Evolutionary conservation across 805 yeast species (phyloP), one percentile per base, ranked within the genome.

Genomic region (Nakazawaea molendinolei): DNA sequence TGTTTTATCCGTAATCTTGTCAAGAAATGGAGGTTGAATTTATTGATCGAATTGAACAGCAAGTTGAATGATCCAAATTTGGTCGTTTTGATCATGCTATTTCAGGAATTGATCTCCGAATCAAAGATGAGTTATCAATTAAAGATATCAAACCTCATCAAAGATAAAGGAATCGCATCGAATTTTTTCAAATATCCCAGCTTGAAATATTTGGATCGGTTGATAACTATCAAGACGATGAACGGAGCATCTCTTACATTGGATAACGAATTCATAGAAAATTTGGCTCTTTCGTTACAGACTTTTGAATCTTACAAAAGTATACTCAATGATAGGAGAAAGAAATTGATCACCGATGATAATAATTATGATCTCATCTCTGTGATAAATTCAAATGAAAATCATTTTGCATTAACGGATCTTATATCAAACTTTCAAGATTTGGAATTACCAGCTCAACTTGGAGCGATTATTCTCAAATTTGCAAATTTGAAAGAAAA

Each of bases 1-100:
- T 10, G 9, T 9, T 38, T 38, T 18, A n/a, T 38, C 13, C 23
- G 23, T 5, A 19, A 8, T 3, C 17, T 38, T 8, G 13, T 33
- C 5, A 28, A 21, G 13, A 25, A n/a, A 20, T 38, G 41, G 41
- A 28, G 41, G 16, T 21, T 38, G 14, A 5, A 21, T 3, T 10
- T 16, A 4, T 33, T 38, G 23, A 15, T 33, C 10, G 38, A 33
- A 15, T 23, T 38, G 31, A 33, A 18, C 17, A 18, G 33, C 14
- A 36, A 36, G 20, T 25, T 31, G 24, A 25, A 22, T 17, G 36
- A 37, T 28, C 34, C 21, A 18, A 15, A 35, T 27, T 32, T 40
- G 23, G 15, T 36, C 15, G 13, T 27, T n/a, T 26, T 40, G 10
- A 22, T 40, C 3, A 12, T 37, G 15, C 7, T 36, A 3, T 40